Conservation (phyloP, 805 yeast genomes). For the Yarrowia divulgata region DNA sequence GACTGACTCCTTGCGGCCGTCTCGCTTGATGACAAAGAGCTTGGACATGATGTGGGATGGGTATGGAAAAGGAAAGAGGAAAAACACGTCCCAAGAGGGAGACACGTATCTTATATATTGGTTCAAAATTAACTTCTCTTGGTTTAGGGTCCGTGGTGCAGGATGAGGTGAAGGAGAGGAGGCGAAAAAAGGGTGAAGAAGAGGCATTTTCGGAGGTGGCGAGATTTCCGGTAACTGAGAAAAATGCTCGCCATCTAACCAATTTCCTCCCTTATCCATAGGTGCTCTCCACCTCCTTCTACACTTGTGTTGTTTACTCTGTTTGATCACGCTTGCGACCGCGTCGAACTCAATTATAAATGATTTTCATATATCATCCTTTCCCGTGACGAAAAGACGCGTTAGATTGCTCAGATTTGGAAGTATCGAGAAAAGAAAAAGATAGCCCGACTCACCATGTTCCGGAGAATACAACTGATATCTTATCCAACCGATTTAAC, state of each 20-base stretch:
- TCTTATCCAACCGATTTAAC: background rate
- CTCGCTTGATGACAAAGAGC: constrained; percentile 90
- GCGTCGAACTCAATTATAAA: constrained; percentile 37
- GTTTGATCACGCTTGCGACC: constrained; percentile 13
- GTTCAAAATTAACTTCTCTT: constrained; percentile 5
- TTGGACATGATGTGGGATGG: constrained; percentile 39
- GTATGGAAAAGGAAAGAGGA: constrained; percentile 9
- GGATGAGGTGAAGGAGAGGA: background rate
- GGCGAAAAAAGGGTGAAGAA: background rate
- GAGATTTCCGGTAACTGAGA: background rate
- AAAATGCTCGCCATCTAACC: background rate
- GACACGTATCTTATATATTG: constrained; percentile 35
- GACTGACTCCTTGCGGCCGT: constrained; percentile 93
- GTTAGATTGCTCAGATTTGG: constrained; percentile 5
- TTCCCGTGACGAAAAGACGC: constrained; percentile 15
- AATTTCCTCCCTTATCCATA: background rate
- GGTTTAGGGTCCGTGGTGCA: constrained; percentile 27
- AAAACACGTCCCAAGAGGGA: constrained; percentile 7
- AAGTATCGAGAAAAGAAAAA: background rate
- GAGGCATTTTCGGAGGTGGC: background rate
- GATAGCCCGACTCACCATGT: too few relatives aligned
- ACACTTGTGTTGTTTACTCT: background rate
- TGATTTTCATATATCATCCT: constrained; percentile 27
- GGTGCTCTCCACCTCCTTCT: background rate
- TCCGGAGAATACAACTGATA: background rate